Percentiles rank a stretch among this genome's conserved stretches.
These are phyloP conservation scores for Oryza nivara DNA, from an alignment of 176 grass and related monocot genomes.

Conservation along the genomic window DNA sequence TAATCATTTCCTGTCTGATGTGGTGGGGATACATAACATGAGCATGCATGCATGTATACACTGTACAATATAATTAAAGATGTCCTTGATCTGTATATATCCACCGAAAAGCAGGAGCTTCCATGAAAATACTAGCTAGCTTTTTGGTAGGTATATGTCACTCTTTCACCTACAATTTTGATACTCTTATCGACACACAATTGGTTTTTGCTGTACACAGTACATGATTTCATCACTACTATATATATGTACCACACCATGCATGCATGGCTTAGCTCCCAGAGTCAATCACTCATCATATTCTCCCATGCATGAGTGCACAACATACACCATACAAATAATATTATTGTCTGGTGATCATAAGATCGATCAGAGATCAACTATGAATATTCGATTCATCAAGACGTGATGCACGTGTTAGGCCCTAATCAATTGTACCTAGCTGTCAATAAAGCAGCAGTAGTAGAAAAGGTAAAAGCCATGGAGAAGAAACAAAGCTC, in stretches of 20 bases:
- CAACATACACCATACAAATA: not conserved
- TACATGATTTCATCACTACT: not conserved
- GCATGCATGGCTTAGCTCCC: not conserved
- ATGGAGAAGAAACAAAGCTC: slow-evolving; percentile 36
- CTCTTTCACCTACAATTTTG: slow-evolving; percentile 36
- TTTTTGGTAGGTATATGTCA: slow-evolving; percentile 42
- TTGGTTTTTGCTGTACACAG: not conserved
- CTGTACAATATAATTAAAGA: not conserved
- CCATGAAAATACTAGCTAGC: not conserved
- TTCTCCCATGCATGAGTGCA: slow-evolving; percentile 12
- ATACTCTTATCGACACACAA: not conserved
- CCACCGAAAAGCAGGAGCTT: not conserved
- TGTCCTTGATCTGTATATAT: slow-evolving; percentile 2
- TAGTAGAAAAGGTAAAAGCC: slow-evolving; percentile 24
- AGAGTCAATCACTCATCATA: slow-evolving; percentile 27
- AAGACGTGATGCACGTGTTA: slow-evolving; percentile 10
- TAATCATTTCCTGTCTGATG: not conserved
- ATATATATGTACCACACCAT: not conserved
- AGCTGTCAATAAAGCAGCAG: not conserved
- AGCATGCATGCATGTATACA: not conserved
- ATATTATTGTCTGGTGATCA: not conserved
- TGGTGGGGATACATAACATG: not conserved
- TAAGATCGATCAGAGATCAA: not conserved
- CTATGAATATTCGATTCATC: not conserved
- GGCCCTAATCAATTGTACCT: not conserved